These are phyloP conservation scores for Phytophthora pini DNA, from an alignment of 352 stramenopile genomes.

Conservation along the genomic window DNA sequence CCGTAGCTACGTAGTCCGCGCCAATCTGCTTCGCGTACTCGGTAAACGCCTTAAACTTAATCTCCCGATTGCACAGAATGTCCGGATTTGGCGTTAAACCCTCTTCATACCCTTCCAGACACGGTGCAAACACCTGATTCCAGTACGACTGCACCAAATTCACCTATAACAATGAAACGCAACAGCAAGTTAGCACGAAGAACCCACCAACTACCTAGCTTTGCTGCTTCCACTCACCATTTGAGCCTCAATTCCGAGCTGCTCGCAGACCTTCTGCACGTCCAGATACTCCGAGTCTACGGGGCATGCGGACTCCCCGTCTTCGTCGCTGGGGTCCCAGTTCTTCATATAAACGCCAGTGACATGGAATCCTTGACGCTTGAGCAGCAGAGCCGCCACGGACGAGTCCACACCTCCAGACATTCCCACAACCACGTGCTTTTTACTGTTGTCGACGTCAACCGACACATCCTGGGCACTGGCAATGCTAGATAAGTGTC, in stretches of 20 bases:
- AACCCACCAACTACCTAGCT: conserved; percentile 13
- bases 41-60: conserved; percentile 99
- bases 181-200: conserved; percentile 1
- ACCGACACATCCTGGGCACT: not conserved
- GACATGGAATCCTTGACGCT: conserved; percentile 91
- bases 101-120: conserved; percentile 88
- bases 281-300: conserved; percentile 94
- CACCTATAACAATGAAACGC: conserved; percentile 44
- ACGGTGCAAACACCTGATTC: conserved; percentile 98
- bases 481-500: conserved; percentile 11
- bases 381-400: conserved; percentile 93
- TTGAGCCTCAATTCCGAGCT: conserved; percentile 92
- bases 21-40: conserved; percentile 88
- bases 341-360: conserved; percentile 99
- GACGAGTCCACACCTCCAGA: conserved; percentile 99
- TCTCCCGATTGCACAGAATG: conserved; percentile 97
- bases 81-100: conserved; percentile 94
- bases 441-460: conserved; percentile 33
- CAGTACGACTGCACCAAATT: conserved; percentile 97
- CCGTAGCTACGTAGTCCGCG: conserved; percentile 95
- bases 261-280: conserved; percentile 91
- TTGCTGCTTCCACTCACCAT: conserved; percentile 31
- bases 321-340: conserved; percentile 96
- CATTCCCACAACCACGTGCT: conserved; percentile 96
- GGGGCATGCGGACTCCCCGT: conserved; percentile 82